Percentiles rank a stretch among this genome's conserved stretches.
Conservation (phyloP, 2,329 filamentous ascomycete species). For the Xylariales sp. region DNA sequence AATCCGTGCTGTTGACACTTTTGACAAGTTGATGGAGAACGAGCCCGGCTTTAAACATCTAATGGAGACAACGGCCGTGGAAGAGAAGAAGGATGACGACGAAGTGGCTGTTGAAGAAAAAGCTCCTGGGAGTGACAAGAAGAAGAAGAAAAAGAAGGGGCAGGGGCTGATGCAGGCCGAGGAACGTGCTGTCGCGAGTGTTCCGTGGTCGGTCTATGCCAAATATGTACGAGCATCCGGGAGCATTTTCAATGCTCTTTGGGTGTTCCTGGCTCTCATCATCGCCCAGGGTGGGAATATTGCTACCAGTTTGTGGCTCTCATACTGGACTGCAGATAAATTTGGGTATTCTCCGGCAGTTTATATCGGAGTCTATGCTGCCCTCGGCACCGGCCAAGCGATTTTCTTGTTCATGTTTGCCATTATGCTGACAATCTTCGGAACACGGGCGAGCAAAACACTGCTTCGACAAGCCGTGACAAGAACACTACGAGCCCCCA, state of each 20-base stretch:
- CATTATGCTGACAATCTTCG: conserved; percentile 78
- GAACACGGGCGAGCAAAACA: conserved; percentile 82
- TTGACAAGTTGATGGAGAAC: conserved; percentile 84
- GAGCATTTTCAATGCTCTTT: conserved; percentile 73
- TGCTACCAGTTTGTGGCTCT: conserved; percentile 89
- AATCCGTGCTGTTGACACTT: conserved; percentile 88
- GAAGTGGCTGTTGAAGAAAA: conserved; percentile 59
- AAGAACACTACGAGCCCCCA: conserved; percentile 77
- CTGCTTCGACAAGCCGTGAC: conserved; percentile 86
- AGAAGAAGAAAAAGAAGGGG: conserved; percentile 67
- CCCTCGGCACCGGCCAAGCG: conserved; percentile 76
- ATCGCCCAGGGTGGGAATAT: conserved; percentile 87
- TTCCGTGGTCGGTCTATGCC: conserved; percentile 82
- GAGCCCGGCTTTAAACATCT: conserved; percentile 83
- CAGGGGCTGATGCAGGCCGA: conserved; percentile 75
- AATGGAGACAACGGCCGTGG: conserved; percentile 85
- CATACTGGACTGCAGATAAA: conserved; percentile 89
- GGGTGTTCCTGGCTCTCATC: conserved; percentile 72
- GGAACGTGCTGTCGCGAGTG: conserved; percentile 77
- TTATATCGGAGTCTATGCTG: conserved; percentile 80
- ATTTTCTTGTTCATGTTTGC: conserved; percentile 84
- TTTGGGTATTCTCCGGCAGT: conserved; percentile 73
- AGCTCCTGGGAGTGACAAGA: conserved; percentile 61
- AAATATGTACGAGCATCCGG: conserved; percentile 83
- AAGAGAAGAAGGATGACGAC: conserved; percentile 69